phyloP scores from a whole-genome alignment of 78 protist species.

The Planoprotostelium fungivorum region DNA sequence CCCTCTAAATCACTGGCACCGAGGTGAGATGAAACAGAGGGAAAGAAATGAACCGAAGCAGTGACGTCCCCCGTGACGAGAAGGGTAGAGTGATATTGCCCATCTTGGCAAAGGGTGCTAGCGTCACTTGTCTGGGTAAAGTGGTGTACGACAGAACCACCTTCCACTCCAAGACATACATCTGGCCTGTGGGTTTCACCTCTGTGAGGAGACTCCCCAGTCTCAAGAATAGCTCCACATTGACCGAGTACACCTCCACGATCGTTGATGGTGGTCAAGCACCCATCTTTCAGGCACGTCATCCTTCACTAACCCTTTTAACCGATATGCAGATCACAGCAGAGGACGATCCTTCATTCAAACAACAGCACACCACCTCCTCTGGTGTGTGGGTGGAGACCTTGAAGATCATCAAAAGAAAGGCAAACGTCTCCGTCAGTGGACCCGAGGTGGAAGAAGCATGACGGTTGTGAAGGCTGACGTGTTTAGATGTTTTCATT shows the following conservation, averaged over 20 bases:
- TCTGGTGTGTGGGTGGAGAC: conserved; percentile 3
- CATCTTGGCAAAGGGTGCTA: conserved; percentile 4
- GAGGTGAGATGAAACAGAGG: too few relatives aligned
- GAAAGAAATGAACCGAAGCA: too few relatives aligned
- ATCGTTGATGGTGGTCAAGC: conserved; percentile 6
- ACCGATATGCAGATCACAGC: conserved; percentile 3
- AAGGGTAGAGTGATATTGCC: not conserved
- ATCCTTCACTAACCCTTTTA: not conserved
- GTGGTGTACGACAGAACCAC: not conserved
- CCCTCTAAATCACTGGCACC: not conserved
- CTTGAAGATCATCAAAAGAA: not conserved
- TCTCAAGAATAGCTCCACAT: not conserved
- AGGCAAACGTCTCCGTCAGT: not conserved
- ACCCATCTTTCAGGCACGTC: not conserved
- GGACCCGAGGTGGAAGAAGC: not conserved
- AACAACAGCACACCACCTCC: not conserved
- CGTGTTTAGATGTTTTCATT: not conserved
- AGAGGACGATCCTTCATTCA: not conserved
- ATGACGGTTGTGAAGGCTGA: not conserved
- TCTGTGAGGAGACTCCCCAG: not conserved
- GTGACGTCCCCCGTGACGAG: not conserved
- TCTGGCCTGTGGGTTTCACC: conserved; percentile 9
- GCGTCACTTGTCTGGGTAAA: not conserved
- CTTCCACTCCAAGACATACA: conserved; percentile 6
- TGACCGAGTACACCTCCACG: not conserved